Evolutionary conservation across 345 rosid species (phyloP).

Genomic region (Populus pruinosa): DNA sequence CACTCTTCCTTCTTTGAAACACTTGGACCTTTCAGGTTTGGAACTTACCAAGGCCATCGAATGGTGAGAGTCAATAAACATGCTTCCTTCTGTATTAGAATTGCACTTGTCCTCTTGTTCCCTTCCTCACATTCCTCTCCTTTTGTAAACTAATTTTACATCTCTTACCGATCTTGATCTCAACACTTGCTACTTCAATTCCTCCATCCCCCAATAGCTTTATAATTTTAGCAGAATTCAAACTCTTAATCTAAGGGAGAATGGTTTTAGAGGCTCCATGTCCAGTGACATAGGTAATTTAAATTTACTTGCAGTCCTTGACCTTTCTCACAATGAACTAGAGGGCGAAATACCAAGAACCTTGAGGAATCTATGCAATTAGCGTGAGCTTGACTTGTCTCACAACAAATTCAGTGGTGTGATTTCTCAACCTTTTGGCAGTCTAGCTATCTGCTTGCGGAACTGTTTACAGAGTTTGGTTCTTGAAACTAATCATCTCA

Average conservation of each 20-base stretch:
- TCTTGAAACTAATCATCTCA: slow-evolving; percentile 10
- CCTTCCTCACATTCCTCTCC: neutral
- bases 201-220: slow-evolving; percentile 19
- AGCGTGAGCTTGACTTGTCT: slow-evolving; percentile 2
- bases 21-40: slow-evolving; percentile 3
- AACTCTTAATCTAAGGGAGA: slow-evolving; percentile 1
- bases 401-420: slow-evolving; percentile 11
- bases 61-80: slow-evolving; percentile 11
- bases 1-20: slow-evolving; percentile 3
- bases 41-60: neutral
- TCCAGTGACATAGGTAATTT: slow-evolving; percentile 2
- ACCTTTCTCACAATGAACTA: slow-evolving; percentile 11
- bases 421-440: slow-evolving; percentile 6
- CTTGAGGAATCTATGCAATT: slow-evolving; percentile 13
- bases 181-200: slow-evolving; percentile 17
- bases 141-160: slow-evolving; percentile 8
- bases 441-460: slow-evolving; percentile 7
- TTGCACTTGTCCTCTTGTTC: slow-evolving; percentile 3
- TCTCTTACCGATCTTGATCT: slow-evolving; percentile 17
- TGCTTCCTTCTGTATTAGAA: slow-evolving; percentile 8
- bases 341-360: slow-evolving; percentile 15
- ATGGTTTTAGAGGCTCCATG: slow-evolving; percentile 16
- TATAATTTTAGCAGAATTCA: slow-evolving; percentile 20
- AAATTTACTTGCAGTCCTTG: slow-evolving; percentile 4
- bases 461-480: slow-evolving; percentile 5